Evolutionary conservation across 257 asterid species (phyloP), one percentile per base, ranked within the genome.

Genomic region (Solanum pinnatisectum): DNA sequence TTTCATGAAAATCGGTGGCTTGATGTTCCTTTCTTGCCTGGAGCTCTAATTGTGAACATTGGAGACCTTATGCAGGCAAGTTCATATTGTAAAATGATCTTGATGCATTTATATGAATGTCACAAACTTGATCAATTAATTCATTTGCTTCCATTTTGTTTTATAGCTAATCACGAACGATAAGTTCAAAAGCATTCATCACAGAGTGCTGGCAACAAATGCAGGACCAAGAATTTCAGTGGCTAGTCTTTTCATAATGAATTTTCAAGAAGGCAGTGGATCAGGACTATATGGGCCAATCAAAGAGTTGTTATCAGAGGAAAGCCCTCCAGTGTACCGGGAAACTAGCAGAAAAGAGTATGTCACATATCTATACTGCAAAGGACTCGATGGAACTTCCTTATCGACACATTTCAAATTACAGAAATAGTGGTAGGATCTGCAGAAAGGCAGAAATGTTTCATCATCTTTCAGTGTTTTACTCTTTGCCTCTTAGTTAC

Each of bases 31-130:
- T 93, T 93, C 0, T 83, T 85, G 2, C 92, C 93, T 4, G 95
- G 94, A 25, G 93, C 96, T 52, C 88, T 95, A 18, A 92, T 94
- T 0, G 72, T 95, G 52, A 94, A 94, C 68, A 84, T 95, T 39
- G 98, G 96, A 85, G 98, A 92, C 87, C 72, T 95, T 78, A 88
- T 95, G 22, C 96, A 95, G 98, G 96, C 84, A 91, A 90, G 90
- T 88, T 18, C 5, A 18, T 6, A 67, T 70, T 3, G 3, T 70
- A 30, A 56, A 33, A 84, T 52, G 91, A 91, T 5, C 10, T 5
- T 22, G 37, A 36, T 74, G 73, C 35, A 67, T 67, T 67, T 27
- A 68, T 68, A 0, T 68, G 4, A 30, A 36, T 33, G 44, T 27
- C 16, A 18, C 12, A 39, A 30, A 39, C 22, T 63, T 39, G 23